Evolutionary conservation across 495 filamentous ascomycete species (phyloP), one percentile per base, ranked within the genome.

Genomic region (Xylaria scruposa): DNA sequence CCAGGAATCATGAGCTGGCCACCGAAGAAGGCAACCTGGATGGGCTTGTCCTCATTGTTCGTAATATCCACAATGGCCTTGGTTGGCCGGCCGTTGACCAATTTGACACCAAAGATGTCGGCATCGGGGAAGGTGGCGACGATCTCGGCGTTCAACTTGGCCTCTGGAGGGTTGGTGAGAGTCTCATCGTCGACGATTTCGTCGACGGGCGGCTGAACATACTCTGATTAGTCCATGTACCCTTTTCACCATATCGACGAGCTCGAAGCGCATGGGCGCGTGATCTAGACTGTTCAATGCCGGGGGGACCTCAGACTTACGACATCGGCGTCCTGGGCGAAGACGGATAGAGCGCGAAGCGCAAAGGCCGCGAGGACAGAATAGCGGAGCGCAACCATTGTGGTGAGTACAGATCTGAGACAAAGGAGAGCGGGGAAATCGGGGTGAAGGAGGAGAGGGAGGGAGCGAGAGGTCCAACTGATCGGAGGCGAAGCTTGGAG

Each of bases 41-140:
- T 87, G 26, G 95, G 89, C 63, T 83, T 85, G 4, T 89, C 87
- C 84, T 99, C 96, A 70, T 92, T 86, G 85, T 99, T 99, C 81
- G 86, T 87, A 79, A 98, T 85, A 72, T 91, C 88, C 77, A 99
- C 84, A 42, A 97, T 84, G 7, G 95, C 91, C 79, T 90, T 88
- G 64, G 94, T 97, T n/a, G 94, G 88, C 72, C 91, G 89, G 77
- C 94, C 93, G 79, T 99, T 99, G 84, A 98, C 89, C 67, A 98
- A 90, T 88, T 97, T 97, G 73, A 98, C 89, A 73, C 96, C 96
- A 75, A 97, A 97, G 84, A 97, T 91, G 61, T 79, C 93, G 78
- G 93, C 89, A 42, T 92, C 87, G 54, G 94, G 93, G 88, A 98
- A 99, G 68, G 88, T 88, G 59, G 94, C 90, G 70, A 87, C 85